Evolutionary conservation across 495 filamentous ascomycete genomes (phyloP).

Genomic region (Aspergillus steynii): DNA sequence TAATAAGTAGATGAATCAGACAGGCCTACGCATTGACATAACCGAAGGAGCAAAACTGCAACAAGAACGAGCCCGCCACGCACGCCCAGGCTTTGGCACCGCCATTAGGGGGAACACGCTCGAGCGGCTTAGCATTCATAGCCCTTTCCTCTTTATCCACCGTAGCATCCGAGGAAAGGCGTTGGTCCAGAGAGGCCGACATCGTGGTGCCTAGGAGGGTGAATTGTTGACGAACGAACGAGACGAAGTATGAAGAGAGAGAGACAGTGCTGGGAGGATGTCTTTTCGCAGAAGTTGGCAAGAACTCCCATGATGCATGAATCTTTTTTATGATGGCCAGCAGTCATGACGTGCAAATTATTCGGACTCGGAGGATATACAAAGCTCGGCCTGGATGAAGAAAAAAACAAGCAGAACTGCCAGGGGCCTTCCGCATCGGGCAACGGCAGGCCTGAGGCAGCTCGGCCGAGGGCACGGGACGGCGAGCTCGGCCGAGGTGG

Average conservation of each 20-base stretch:
- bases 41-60: not conserved
- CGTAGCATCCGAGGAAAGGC: not conserved
- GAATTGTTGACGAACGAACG: too few species aligned
- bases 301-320: not conserved
- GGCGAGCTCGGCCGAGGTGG: not conserved
- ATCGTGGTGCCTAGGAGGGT: not conserved
- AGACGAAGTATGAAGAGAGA: not conserved
- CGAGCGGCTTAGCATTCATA: not conserved
- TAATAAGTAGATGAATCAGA: not conserved
- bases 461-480: not conserved
- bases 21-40: not conserved
- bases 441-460: not conserved
- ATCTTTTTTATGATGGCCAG: not conserved
- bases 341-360: not conserved
- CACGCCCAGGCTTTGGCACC: not conserved
- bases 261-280: not conserved
- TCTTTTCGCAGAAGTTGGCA: not conserved
- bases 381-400: not conserved
- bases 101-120: not conserved
- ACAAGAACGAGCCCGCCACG: not conserved
- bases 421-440: not conserved
- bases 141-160: not conserved
- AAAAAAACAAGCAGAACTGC: not conserved
- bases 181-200: not conserved
- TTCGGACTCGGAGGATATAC: not conserved